Conservation (phyloP, 495 filamentous ascomycete genomes). For the Tetracladium setigerum region DNA sequence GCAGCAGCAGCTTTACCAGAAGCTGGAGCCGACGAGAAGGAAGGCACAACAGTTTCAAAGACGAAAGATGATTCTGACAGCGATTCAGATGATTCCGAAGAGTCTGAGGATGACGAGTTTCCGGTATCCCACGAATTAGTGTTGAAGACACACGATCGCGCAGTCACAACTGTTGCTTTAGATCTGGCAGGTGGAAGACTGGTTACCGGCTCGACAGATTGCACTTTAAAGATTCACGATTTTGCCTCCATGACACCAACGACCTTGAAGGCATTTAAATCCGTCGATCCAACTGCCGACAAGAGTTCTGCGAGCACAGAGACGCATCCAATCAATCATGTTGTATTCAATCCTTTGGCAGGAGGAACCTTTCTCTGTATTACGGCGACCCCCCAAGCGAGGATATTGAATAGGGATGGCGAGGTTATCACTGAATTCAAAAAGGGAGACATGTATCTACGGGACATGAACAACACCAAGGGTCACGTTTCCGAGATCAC, state of each 20-base stretch:
- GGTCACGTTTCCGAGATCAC: slow-evolving; percentile 89
- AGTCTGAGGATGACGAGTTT: slow-evolving; percentile 76
- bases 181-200: slow-evolving; percentile 81
- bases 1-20: slow-evolving; percentile 16
- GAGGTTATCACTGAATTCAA: slow-evolving; percentile 77
- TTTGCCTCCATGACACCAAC: slow-evolving; percentile 94
- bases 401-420: slow-evolving; percentile 82
- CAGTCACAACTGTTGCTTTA: slow-evolving; percentile 73
- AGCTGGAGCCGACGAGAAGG: slow-evolving; percentile 1
- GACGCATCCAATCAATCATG: slow-evolving; percentile 78
- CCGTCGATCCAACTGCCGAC: slow-evolving; percentile 73
- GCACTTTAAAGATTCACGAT: slow-evolving; percentile 86
- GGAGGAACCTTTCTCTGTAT: slow-evolving; percentile 80
- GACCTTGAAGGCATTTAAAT: slow-evolving; percentile 87
- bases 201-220: slow-evolving; percentile 84
- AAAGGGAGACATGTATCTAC: slow-evolving; percentile 96
- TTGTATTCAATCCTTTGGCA: slow-evolving; percentile 76
- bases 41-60: slow-evolving; percentile 27
- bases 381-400: slow-evolving; percentile 79
- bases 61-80: slow-evolving; percentile 42
- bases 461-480: slow-evolving; percentile 95
- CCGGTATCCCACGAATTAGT: slow-evolving; percentile 90
- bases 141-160: slow-evolving; percentile 84
- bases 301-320: slow-evolving; percentile 66
- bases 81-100: slow-evolving; percentile 49